Percentiles rank a stretch among this genome's conserved stretches.
These are phyloP conservation scores for Aschersonia sp. DNA, from an alignment of 2,329 filamentous ascomycete species.

Conservation along the genomic window DNA sequence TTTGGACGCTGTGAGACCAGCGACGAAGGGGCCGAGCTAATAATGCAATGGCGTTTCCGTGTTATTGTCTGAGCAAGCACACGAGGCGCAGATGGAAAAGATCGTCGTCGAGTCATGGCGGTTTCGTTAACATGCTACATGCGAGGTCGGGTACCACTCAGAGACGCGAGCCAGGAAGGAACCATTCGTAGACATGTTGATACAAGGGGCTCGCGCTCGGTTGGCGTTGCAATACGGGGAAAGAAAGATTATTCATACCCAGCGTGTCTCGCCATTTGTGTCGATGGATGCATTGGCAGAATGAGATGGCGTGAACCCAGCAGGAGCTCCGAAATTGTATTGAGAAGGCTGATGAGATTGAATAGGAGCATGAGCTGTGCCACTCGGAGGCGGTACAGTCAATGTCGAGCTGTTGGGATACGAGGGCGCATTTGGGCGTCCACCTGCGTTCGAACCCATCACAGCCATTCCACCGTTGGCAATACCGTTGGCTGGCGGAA, in stretches of 20 bases:
- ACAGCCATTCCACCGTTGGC: constrained; percentile 10
- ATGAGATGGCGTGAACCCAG: constrained; percentile 12
- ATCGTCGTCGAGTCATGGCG: constrained; percentile 25
- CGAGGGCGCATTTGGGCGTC: constrained; percentile 18
- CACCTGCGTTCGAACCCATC: constrained; percentile 7
- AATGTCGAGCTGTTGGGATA: constrained; percentile 20
- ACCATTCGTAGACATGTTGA: constrained; percentile 2
- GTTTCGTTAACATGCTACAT: constrained; percentile 20
- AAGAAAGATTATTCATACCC: constrained; percentile 18
- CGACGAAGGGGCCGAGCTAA: constrained; percentile 9
- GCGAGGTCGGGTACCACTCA: constrained; percentile 11
- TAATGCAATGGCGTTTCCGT: constrained; percentile 9
- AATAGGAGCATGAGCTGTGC: constrained; percentile 12
- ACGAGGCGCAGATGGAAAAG: constrained; percentile 17
- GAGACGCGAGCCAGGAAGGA: constrained; percentile 9
- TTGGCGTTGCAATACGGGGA: constrained; percentile 10
- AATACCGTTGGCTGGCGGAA: constrained; percentile 17
- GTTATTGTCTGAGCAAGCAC: constrained; percentile 7
- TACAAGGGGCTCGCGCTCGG: constrained; percentile 17
- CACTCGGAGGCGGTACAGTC: constrained; percentile 14
- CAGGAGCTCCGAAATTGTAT: constrained; percentile 13
- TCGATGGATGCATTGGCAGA: constrained; percentile 12
- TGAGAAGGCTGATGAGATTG: constrained; percentile 9
- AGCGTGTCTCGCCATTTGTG: constrained; percentile 18
- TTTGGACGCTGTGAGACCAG: constrained; percentile 13